Evolutionary conservation across 129 eudicot species (phyloP), one percentile per base, ranked within the genome.

Genomic region (Calendula officinalis): DNA sequence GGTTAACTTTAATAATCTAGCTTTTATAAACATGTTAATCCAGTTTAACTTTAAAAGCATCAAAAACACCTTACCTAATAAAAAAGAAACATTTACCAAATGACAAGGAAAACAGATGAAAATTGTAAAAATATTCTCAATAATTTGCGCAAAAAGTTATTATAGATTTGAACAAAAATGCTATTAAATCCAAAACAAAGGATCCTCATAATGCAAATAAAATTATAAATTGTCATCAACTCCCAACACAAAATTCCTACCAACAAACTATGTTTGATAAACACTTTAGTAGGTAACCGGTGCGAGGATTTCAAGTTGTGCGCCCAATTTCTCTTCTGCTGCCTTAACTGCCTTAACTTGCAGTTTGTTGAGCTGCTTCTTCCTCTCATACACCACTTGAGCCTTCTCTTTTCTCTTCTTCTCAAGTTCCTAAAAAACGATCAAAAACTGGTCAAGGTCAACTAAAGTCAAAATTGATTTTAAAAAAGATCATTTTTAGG

Each of bases 361-460:
- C 55, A 87, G 46, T 40, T 74, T 87, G 59, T 66, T 80, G 17
- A 86, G 76, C 72, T 80, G 86, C 83, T 83, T 86, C 89, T 77
- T 86, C 82, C 81, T 87, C 76, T 83, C 85, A 32, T 87, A 87
- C 43, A 74, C 77, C 7, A 66, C 90, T 75, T 83, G 87, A 1
- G 90, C 72, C 46, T 83, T 81, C 61, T 83, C 90, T 22, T 87
- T 87, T 78, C 95, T 83, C 85, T 87, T 87, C 62, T 78, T 66
- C 75, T 87, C 95, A n/a, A 87, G 90, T 60, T 83, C 95, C 95
- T 87, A 79, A 7, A 30, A n/a, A n/a, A n/a, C n/a, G n/a, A 0
- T 46, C 8, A 3, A 12, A 63, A 63, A n/a, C n/a, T n/a, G n/a
- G 5, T 14, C 4, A 33, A 61, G 6, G 4, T 11, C 55, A n/a